These are phyloP conservation scores for Aspergillus jensenii DNA, from an alignment of 2,329 filamentous ascomycete genomes.

Conservation along the genomic window DNA sequence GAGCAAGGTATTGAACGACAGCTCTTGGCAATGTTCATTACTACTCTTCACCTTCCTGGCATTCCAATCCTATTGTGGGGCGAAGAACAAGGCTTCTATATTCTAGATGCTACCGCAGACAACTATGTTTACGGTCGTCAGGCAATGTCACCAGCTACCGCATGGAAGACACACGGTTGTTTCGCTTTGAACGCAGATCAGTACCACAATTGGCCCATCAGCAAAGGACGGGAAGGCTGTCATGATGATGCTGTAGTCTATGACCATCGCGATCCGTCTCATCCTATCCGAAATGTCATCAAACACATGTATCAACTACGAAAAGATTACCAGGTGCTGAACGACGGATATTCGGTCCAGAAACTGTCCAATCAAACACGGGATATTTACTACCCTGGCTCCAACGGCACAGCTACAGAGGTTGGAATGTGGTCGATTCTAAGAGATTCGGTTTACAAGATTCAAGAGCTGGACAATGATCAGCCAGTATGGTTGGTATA, in stretches of 20 bases:
- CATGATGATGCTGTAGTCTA: constrained; percentile 56
- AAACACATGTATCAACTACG: constrained; percentile 64
- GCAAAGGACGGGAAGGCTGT: constrained; percentile 56
- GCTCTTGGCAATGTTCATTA: constrained; percentile 59
- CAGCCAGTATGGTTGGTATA: constrained; percentile 48
- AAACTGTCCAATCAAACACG: constrained; percentile 59
- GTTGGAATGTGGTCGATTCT: constrained; percentile 62
- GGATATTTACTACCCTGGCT: constrained; percentile 53
- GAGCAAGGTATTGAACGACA: constrained; percentile 58
- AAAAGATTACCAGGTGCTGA: constrained; percentile 56
- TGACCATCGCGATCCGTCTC: constrained; percentile 63
- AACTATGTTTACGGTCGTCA: constrained; percentile 68
- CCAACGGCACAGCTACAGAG: constrained; percentile 53
- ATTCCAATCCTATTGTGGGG: constrained; percentile 63
- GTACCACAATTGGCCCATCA: constrained; percentile 59
- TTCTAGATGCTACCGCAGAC: constrained; percentile 62
- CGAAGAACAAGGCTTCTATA: constrained; percentile 65
- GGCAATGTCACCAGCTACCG: constrained; percentile 60
- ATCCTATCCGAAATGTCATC: constrained; percentile 60
- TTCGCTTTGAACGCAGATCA: constrained; percentile 58
- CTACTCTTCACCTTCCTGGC: constrained; percentile 60
- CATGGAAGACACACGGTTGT: constrained; percentile 66
- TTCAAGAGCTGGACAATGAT: constrained; percentile 55
- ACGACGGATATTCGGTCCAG: constrained; percentile 58
- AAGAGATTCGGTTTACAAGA: constrained; percentile 50